Base-by-base conservation (phyloP, 257 asterid species). In the Solanum sejunctum region DNA sequence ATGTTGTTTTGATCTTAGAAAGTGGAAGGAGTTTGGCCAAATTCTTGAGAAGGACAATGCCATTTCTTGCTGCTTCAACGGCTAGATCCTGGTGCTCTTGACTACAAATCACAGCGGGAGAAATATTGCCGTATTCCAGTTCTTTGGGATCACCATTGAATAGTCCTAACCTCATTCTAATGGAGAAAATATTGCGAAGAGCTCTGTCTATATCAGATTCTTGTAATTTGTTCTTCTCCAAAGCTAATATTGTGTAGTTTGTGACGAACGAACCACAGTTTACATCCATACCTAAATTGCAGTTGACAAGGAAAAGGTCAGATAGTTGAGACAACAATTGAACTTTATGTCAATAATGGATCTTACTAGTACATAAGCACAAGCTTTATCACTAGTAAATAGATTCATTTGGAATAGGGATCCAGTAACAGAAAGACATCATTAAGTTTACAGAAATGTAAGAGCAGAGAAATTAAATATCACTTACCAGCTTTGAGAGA, bases 31-130 rank as follows among this genome's bases (percentile, higher is more conserved):
- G 93, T 51, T 3, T 21, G 18, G 41, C 82, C 3, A 87, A 87
- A 87, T 93, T 94, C 88, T 94, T 94, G 11, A 94, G 87, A 54
- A 94, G 95, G 86, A 94, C 97, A n/a, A 92, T 90, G 66, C 97
- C 95, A 23, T 92, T 87, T 73, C 52, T 84, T 43, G 98, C 98
- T 36, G 92, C 92, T 88, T 91, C 94, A 5, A 93, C 92, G 60
- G 98, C 90, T 43, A 94, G 89, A 13, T 89, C 87, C 4, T 84
- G 96, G 87, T 94, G 93, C 63, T 88, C 83, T 81, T 84, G 81
- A 84, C 88, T 89, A 85, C 98, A 94, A 69, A 94, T 94, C 9
- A 86, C 87, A 75, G 47, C 58, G 4, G 85, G 72, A 26, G 84
- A 58, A 49, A 93, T 87, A 86, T 85, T 49, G 0, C 98, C 98